Conservation (phyloP, 2,329 filamentous ascomycete species). For the Pseudohalonectria lignicola region DNA sequence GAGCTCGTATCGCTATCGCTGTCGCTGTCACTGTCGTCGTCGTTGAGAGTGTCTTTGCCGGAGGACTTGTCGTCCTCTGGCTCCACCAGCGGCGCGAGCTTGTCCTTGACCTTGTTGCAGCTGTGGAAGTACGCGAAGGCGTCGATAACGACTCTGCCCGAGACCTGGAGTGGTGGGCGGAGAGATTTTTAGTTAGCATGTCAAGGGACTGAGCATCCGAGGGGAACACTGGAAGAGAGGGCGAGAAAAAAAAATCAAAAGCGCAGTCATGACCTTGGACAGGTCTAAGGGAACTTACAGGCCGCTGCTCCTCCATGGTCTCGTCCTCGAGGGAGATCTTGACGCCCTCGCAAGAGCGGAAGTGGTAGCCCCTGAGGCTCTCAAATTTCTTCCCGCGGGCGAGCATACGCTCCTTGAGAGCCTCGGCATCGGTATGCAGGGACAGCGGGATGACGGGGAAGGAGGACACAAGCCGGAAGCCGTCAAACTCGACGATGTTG, state of each 20-base stretch:
- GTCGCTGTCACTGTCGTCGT: background rate
- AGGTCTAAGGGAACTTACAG: conserved; percentile 9
- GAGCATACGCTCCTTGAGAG: conserved; percentile 13
- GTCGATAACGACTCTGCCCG: conserved; percentile 22
- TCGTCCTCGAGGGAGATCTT: conserved; percentile 15
- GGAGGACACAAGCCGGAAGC: conserved; percentile 13
- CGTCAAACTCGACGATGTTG: conserved; percentile 15
- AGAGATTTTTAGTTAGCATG: too few species aligned
- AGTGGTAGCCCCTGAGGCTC: conserved; percentile 20
- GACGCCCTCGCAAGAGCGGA: conserved; percentile 15
- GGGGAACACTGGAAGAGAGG: too few species aligned
- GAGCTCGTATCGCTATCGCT: background rate
- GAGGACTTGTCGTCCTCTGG: background rate
- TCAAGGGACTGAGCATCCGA: too few species aligned
- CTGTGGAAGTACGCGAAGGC: conserved; percentile 21
- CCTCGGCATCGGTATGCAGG: conserved; percentile 11
- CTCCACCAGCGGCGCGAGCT: conserved; percentile 11
- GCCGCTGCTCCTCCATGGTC: conserved; percentile 10
- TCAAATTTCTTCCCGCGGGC: conserved; percentile 21
- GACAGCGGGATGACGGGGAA: conserved; percentile 19
- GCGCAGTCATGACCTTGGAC: too few species aligned
- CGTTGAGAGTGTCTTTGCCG: background rate
- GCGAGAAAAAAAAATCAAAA: too few species aligned
- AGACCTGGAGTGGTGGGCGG: conserved; percentile 6
- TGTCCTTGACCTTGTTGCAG: conserved; percentile 17